Conservation (phyloP, 2,329 filamentous ascomycete genomes). For the Ophiostoma angusticollis region DNA sequence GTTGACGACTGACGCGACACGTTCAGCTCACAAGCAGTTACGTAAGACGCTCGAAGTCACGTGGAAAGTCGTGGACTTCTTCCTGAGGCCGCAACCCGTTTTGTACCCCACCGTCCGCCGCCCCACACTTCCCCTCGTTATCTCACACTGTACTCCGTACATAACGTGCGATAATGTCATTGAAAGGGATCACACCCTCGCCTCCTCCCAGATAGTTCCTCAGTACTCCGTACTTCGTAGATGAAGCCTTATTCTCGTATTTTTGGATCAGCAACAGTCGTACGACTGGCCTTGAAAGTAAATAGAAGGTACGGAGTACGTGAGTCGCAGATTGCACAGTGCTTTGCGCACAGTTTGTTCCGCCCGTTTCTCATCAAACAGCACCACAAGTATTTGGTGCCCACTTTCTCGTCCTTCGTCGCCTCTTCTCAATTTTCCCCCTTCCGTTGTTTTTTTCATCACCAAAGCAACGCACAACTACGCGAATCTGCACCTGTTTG, state of each 20-base stretch:
- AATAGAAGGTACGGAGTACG: too few species aligned
- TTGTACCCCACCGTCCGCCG: slow-evolving; percentile 8
- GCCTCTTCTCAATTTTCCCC: slow-evolving; percentile 4
- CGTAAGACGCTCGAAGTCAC: background rate
- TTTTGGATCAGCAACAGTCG: too few species aligned
- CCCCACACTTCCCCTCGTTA: slow-evolving; percentile 7
- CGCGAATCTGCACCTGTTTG: slow-evolving; percentile 3
- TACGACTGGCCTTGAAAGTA: too few species aligned
- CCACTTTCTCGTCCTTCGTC: slow-evolving; percentile 4
- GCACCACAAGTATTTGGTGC: slow-evolving; percentile 4
- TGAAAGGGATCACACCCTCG: too few species aligned
- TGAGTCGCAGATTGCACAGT: too few species aligned
- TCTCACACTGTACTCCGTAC: too few species aligned
- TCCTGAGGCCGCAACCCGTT: slow-evolving; percentile 4
- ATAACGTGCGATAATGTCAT: too few species aligned
- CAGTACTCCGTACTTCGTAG: too few species aligned
- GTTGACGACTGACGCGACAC: background rate
- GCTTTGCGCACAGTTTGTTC: slow-evolving; percentile 7
- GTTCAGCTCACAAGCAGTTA: background rate
- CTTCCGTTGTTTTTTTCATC: slow-evolving; percentile 6
- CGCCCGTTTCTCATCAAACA: slow-evolving; percentile 7
- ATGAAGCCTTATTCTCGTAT: too few species aligned
- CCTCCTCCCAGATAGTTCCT: too few species aligned
- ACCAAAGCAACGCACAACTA: slow-evolving; percentile 10
- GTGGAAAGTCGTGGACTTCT: background rate